Evolutionary conservation across 495 filamentous ascomycete species (phyloP).

Genomic region (Penicillium mononematosum): DNA sequence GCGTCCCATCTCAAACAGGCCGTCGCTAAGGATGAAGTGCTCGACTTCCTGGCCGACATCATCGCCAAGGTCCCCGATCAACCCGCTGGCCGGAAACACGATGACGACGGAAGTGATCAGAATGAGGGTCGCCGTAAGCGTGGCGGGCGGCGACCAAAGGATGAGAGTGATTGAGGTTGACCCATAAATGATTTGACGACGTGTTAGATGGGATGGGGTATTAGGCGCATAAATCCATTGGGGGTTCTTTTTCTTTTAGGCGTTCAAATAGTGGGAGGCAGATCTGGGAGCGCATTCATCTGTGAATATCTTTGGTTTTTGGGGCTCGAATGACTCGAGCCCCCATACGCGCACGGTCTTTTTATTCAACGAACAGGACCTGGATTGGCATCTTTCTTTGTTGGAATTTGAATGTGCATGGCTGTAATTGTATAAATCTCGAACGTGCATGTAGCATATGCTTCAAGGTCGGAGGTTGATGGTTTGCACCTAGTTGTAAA

Average conservation of each 20-base stretch:
- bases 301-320: constrained; percentile 31
- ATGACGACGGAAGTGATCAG: constrained; percentile 48
- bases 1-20: constrained; percentile 88
- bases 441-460: background rate
- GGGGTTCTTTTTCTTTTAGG: constrained; percentile 20
- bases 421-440: background rate
- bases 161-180: constrained; percentile 41
- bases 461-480: background rate
- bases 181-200: constrained; percentile 21
- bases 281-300: constrained; percentile 33
- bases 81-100: constrained; percentile 54
- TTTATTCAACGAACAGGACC: background rate
- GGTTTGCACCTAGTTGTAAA: background rate
- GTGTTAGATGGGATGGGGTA: constrained; percentile 28
- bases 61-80: constrained; percentile 81
- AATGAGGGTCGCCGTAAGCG: constrained; percentile 53
- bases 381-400: background rate
- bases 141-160: constrained; percentile 46
- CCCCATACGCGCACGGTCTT: background rate
- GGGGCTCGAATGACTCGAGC: constrained; percentile 1
- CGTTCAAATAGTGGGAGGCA: constrained; percentile 34
- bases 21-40: constrained; percentile 77
- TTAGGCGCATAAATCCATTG: constrained; percentile 25
- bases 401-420: background rate
- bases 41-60: constrained; percentile 92